Conservation (phyloP, 768 basidiomycete species). For the Psilocybe sp. region DNA sequence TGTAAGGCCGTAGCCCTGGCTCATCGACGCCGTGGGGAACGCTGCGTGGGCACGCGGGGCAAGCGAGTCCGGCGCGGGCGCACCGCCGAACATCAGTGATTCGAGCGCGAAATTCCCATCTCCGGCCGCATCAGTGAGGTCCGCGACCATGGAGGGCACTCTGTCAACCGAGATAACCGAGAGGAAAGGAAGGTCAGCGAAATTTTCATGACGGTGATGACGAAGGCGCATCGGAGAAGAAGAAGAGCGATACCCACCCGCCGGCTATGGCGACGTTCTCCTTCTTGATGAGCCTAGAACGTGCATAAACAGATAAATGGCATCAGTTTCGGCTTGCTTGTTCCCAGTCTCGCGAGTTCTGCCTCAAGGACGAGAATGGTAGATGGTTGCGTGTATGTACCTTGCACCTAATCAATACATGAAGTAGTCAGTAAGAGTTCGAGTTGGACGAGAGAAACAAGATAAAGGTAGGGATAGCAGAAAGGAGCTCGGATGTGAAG, state of each 20-base stretch:
- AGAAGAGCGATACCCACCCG: conserved; percentile 33
- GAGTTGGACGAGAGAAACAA: conserved; percentile 1
- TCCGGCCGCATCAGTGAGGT: conserved; percentile 49
- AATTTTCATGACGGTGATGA: neutral
- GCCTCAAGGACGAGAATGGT: too few relatives aligned
- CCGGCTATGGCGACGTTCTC: conserved; percentile 56
- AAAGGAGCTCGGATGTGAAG: too few relatives aligned
- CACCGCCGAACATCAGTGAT: conserved; percentile 50
- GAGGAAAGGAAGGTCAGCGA: conserved; percentile 13
- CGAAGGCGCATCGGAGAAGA: neutral
- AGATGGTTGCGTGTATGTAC: conserved; percentile 1
- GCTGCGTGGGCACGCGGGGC: conserved; percentile 41
- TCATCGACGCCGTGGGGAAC: conserved; percentile 45
- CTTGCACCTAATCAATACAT: conserved; percentile 15
- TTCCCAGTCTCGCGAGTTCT: too few relatives aligned
- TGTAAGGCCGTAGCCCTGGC: conserved; percentile 55
- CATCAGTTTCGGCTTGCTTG: too few relatives aligned
- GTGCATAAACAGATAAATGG: neutral
- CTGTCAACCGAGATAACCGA: conserved; percentile 49
- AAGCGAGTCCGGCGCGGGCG: conserved; percentile 46
- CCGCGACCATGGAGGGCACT: conserved; percentile 61
- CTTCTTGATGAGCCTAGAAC: conserved; percentile 41
- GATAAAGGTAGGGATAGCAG: neutral
- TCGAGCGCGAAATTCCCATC: conserved; percentile 40
- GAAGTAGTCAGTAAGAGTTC: conserved; percentile 7